These are phyloP conservation scores for Sanguinoderma infundibulare DNA, from an alignment of 1,284 basidiomycete species.

Conservation along the genomic window DNA sequence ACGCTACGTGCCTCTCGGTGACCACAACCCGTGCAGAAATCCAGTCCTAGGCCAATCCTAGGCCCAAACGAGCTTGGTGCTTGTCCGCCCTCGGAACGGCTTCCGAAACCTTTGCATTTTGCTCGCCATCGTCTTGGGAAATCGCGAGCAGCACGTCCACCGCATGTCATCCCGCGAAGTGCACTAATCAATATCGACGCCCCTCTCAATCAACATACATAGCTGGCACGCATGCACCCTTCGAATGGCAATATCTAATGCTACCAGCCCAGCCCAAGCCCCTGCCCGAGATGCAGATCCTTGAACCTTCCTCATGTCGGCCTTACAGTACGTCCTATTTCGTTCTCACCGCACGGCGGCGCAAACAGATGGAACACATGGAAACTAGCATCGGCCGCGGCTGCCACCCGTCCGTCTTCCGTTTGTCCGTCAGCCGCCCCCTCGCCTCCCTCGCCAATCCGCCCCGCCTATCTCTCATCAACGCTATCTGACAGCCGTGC, in stretches of 20 bases:
- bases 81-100: background rate
- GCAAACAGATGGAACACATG: too few relatives aligned
- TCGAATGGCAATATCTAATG: too few relatives aligned
- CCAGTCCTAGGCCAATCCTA: too few relatives aligned
- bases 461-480: background rate
- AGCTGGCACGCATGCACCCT: too few relatives aligned
- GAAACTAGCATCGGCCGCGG: background rate
- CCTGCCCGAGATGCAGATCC: too few relatives aligned
- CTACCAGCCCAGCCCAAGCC: background rate
- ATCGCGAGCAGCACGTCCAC: background rate
- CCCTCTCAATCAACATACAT: too few relatives aligned
- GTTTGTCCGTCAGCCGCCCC: background rate
- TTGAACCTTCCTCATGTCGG: too few relatives aligned
- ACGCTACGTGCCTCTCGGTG: too few relatives aligned
- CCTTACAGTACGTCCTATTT: too few relatives aligned
- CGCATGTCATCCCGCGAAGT: too few relatives aligned
- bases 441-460: background rate
- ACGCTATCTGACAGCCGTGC: slow-evolving; percentile 1
- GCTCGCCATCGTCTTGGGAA: background rate
- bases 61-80: background rate
- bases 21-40: too few relatives aligned
- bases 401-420: background rate
- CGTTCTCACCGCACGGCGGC: background rate
- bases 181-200: too few relatives aligned
- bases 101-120: background rate